Conservation (phyloP, 2,329 filamentous ascomycete genomes). For the Huntiella abstrusa region DNA sequence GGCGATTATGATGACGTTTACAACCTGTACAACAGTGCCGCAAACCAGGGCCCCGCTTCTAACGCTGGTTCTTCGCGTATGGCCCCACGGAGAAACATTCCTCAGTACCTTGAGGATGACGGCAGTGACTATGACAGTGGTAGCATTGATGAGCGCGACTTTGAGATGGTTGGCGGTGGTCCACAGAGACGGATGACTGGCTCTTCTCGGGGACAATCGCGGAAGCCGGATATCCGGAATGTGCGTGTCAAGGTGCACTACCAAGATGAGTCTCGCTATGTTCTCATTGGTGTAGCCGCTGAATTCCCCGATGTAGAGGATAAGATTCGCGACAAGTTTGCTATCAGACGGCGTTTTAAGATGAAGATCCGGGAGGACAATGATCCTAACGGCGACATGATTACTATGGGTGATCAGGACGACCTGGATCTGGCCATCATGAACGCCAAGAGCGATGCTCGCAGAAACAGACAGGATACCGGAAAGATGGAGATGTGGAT, state of each 20-base stretch:
- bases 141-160: slow-evolving; percentile 57
- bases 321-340: slow-evolving; percentile 74
- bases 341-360: slow-evolving; percentile 58
- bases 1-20: slow-evolving; percentile 19
- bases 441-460: slow-evolving; percentile 46
- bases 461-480: slow-evolving; percentile 58
- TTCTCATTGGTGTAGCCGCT: slow-evolving; percentile 59
- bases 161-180: slow-evolving; percentile 51
- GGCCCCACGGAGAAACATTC: slow-evolving; percentile 24
- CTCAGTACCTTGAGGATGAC: slow-evolving; percentile 52
- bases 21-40: slow-evolving; percentile 10
- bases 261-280: slow-evolving; percentile 73
- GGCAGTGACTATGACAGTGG: slow-evolving; percentile 53
- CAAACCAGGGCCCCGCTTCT: slow-evolving; percentile 25
- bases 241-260: slow-evolving; percentile 84
- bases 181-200: slow-evolving; percentile 24
- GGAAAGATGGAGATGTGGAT: slow-evolving; percentile 70
- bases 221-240: slow-evolving; percentile 50
- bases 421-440: slow-evolving; percentile 78
- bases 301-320: slow-evolving; percentile 62
- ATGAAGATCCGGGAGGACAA: slow-evolving; percentile 79
- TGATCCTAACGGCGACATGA: slow-evolving; percentile 63
- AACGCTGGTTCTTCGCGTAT: slow-evolving; percentile 23
- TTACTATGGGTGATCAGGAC: slow-evolving; percentile 92
- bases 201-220: slow-evolving; percentile 33